A percentile compares a stretch with the other conserved stretches of the same genome.
These are phyloP conservation scores for Trichoderma hamatum DNA, from an alignment of 2,329 filamentous ascomycete genomes.

Conservation along the genomic window DNA sequence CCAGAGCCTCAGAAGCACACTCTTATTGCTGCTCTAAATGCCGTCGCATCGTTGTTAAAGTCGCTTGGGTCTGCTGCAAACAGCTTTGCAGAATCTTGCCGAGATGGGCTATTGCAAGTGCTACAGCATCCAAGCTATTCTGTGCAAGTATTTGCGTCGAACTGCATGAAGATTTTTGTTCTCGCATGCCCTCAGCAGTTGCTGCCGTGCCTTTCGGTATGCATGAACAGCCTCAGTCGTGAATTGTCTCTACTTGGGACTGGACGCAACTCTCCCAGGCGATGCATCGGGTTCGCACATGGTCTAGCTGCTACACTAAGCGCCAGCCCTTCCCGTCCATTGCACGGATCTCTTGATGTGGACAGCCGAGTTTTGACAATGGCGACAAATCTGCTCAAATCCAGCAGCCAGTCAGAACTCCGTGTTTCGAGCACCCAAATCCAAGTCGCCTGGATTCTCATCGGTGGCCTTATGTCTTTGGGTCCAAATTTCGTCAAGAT, in stretches of 20 bases:
- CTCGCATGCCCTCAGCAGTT: conserved; percentile 91
- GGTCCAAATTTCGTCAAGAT: conserved; percentile 99
- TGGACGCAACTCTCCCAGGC: conserved; percentile 75
- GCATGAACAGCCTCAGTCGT: conserved; percentile 90
- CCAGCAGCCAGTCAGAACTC: conserved; percentile 86
- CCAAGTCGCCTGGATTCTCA: conserved; percentile 96
- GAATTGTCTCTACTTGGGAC: conserved; percentile 79
- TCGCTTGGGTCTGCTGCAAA: conserved; percentile 82
- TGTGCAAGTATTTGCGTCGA: conserved; percentile 86
- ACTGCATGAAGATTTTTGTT: conserved; percentile 84
- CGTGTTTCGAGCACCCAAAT: conserved; percentile 92
- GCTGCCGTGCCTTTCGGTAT: conserved; percentile 87
- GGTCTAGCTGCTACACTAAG: conserved; percentile 89
- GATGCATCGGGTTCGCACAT: conserved; percentile 89
- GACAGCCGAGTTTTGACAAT: conserved; percentile 90
- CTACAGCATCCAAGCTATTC: conserved; percentile 95
- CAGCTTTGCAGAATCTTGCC: conserved; percentile 76
- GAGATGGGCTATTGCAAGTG: conserved; percentile 86
- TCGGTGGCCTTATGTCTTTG: conserved; percentile 93
- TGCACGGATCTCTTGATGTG: conserved; percentile 94
- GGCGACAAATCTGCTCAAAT: conserved; percentile 89
- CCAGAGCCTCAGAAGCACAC: conserved; percentile 87
- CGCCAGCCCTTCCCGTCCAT: conserved; percentile 81
- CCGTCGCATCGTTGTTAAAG: conserved; percentile 75
- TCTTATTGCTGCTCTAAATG: conserved; percentile 76